These are phyloP conservation scores for Kwoniella bestiolae DNA, from an alignment of 768 basidiomycete genomes.

Conservation along the genomic window DNA sequence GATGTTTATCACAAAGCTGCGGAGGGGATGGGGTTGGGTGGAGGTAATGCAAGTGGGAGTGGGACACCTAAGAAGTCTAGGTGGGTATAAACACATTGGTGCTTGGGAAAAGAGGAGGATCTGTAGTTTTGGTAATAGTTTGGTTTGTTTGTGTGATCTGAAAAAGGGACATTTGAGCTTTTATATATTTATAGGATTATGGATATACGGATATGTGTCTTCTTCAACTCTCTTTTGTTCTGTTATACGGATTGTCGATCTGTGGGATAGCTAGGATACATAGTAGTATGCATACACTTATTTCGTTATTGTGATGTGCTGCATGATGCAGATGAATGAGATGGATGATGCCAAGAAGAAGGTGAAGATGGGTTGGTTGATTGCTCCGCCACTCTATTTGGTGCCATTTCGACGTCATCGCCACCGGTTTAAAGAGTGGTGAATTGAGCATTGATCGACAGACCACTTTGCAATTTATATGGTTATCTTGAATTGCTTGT, in stretches of 20 bases:
- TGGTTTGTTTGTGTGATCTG: not conserved
- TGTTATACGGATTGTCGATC: too few relatives aligned
- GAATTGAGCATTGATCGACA: slow-evolving; percentile 12
- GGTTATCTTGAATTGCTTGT: not conserved
- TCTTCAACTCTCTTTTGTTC: too few relatives aligned
- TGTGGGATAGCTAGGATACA: not conserved
- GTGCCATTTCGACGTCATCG: slow-evolving; percentile 11
- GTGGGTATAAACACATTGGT: slow-evolving; percentile 31
- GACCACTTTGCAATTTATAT: not conserved
- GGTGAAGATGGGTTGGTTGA: not conserved
- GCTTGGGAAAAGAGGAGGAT: not conserved
- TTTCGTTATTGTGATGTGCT: not conserved
- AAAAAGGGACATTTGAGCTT: not conserved
- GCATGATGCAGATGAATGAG: not conserved
- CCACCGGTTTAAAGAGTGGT: not conserved
- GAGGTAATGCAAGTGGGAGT: not conserved
- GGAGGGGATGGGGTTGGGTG: slow-evolving; percentile 21
- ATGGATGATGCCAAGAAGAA: not conserved
- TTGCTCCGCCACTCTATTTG: slow-evolving; percentile 1
- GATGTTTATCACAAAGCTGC: slow-evolving; percentile 19
- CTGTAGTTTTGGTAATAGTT: not conserved
- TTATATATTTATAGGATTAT: not conserved
- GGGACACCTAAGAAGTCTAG: slow-evolving; percentile 15
- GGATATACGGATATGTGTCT: too few relatives aligned
- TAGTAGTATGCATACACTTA: slow-evolving; percentile 2